Conservation (phyloP, 179 eudicot species). For the Camellia oleifera region DNA sequence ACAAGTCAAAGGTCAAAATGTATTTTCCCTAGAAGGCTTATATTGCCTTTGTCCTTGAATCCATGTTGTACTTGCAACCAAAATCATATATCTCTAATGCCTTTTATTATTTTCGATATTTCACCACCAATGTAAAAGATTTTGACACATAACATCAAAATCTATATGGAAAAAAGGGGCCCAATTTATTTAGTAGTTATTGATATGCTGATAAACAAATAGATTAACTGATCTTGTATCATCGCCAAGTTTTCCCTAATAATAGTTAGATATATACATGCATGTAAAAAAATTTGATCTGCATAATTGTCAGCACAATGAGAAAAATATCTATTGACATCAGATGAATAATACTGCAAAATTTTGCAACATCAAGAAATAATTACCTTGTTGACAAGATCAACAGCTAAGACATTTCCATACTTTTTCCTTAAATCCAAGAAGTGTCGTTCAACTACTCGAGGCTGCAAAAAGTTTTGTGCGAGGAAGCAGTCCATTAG, state of each 20-base stretch:
- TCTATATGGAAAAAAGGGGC: background rate
- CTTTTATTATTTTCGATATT: background rate
- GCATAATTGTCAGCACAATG: background rate
- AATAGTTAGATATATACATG: background rate
- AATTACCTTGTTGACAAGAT: constrained; percentile 90
- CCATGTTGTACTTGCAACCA: background rate
- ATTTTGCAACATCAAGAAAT: constrained; percentile 3
- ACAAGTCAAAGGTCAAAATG: background rate
- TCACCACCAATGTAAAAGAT: background rate
- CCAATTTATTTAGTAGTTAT: background rate
- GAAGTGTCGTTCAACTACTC: constrained; percentile 86
- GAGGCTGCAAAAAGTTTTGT: constrained; percentile 49
- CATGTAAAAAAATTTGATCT: constrained; percentile 5
- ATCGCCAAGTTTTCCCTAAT: background rate
- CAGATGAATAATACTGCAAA: background rate
- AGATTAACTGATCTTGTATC: background rate
- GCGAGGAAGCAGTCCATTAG: constrained; percentile 12
- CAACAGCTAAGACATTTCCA: constrained; percentile 86
- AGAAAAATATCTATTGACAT: background rate
- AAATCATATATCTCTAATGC: background rate
- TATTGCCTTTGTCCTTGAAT: background rate
- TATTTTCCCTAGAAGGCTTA: background rate
- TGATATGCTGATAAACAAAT: background rate
- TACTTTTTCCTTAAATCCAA: constrained; percentile 87
- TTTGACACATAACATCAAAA: too few species aligned